These are phyloP conservation scores for Viola pubescens DNA, from an alignment of 441 rosid species.

Conservation along the genomic window DNA sequence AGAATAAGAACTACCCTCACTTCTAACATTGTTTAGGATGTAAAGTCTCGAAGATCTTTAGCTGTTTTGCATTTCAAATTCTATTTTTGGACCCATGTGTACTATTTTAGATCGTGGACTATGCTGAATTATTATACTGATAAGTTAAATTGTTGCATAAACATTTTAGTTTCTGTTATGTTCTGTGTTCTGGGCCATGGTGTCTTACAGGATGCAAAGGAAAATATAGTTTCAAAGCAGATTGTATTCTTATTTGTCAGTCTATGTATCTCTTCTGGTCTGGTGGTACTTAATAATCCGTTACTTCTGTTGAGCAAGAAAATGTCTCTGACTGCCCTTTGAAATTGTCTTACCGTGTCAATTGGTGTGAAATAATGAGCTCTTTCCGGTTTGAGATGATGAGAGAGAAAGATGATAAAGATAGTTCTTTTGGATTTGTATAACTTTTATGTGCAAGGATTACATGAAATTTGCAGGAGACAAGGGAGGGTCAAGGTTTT, in stretches of 20 bases:
- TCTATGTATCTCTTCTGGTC: slow-evolving; percentile 14
- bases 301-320: slow-evolving; percentile 10
- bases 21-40: too few species aligned
- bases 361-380: background rate
- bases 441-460: slow-evolving; percentile 6
- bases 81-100: background rate
- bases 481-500: slow-evolving; percentile 10
- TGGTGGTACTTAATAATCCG: slow-evolving; percentile 10
- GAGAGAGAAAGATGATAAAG: slow-evolving; percentile 1
- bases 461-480: slow-evolving; percentile 4
- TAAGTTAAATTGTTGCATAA: slow-evolving; percentile 13
- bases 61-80: background rate
- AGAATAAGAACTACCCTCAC: too few species aligned
- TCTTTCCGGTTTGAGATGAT: slow-evolving; percentile 5
- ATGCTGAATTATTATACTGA: background rate
- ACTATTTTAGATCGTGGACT: background rate
- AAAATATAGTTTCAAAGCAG: slow-evolving; percentile 1
- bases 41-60: background rate
- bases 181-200: slow-evolving; percentile 34
- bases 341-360: slow-evolving; percentile 17
- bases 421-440: background rate
- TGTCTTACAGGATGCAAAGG: slow-evolving; percentile 16
- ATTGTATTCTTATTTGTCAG: slow-evolving; percentile 16
- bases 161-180: slow-evolving; percentile 18
- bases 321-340: slow-evolving; percentile 5